These are phyloP conservation scores for Coemansia sp. DNA, from an alignment of 192 early-diverging fungal species.

Conservation along the genomic window DNA sequence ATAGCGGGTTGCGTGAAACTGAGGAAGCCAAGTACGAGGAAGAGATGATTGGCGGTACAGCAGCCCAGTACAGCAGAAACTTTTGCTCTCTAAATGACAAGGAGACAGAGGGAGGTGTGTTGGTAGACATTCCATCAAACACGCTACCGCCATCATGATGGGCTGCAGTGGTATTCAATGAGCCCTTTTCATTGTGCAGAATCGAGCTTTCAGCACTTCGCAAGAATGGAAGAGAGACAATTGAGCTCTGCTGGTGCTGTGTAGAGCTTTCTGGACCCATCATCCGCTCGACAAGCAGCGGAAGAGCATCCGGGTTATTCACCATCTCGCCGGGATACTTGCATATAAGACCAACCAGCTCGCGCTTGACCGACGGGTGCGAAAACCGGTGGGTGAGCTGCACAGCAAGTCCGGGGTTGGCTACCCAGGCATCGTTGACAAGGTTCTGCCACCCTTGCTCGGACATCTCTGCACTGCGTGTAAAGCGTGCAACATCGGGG, in stretches of 20 bases:
- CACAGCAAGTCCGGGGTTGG: slow-evolving; percentile 80
- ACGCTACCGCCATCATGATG: neutral
- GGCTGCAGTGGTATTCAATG: neutral
- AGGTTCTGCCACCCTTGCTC: slow-evolving; percentile 74
- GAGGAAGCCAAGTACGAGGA: slow-evolving; percentile 74
- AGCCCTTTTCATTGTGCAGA: neutral
- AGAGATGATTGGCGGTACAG: slow-evolving; percentile 88
- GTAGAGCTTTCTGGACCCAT: neutral
- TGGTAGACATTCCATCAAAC: slow-evolving; percentile 40
- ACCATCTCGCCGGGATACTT: slow-evolving; percentile 68
- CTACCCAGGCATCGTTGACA: slow-evolving; percentile 79
- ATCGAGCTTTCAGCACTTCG: neutral
- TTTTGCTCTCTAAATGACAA: slow-evolving; percentile 54
- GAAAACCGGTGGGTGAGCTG: slow-evolving; percentile 76
- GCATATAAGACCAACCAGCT: slow-evolving; percentile 65
- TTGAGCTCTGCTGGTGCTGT: neutral
- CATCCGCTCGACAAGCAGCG: slow-evolving; percentile 68
- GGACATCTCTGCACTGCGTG: slow-evolving; percentile 43
- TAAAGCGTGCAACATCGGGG: slow-evolving; percentile 39
- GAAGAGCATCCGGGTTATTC: slow-evolving; percentile 70
- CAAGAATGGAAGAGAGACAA: neutral
- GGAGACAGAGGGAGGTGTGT: slow-evolving; percentile 7
- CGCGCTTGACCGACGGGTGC: slow-evolving; percentile 63
- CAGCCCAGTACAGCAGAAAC: slow-evolving; percentile 86
- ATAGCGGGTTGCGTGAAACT: slow-evolving; percentile 78